Base-by-base conservation (phyloP, 192 early-diverging fungal genomes). In the Umbelopsis vinacea region DNA sequence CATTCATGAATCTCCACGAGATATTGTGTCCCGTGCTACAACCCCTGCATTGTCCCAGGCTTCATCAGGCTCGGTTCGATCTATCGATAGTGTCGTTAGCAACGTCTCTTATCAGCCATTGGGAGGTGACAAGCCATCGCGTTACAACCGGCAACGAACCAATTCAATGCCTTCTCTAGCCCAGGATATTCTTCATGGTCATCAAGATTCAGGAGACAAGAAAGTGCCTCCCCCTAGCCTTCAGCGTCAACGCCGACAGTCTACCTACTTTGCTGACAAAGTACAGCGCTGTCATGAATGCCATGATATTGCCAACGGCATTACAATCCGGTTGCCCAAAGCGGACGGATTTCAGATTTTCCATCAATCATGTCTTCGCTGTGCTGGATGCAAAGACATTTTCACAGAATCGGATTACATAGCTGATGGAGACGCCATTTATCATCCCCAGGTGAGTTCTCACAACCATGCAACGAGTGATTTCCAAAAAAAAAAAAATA, bases 371-470 rank as follows among this genome's bases (percentile, higher is more conserved):
- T 85, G 84, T 63, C 76, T 85, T 33, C 71, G 78, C 1, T 85
- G 84, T 52, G 54, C 77, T 46, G 79, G 74, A 23, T 85, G 84
- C 66, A 70, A 80, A 17, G 74, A 72, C 14, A 74, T 76, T 22
- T 85, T 85, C 69, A 82, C 81, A n/a, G 78, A 82, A 33, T 74
- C 79, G 0, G 76, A 82, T 66, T 82, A 79, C 45, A 75, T 81
- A 26, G 67, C 80, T n/a, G 79, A 81, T 22, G 46, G 66, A 55
- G 81, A 76, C 2, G 73, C 73, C 12, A 75, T 76, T 10, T 84
- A 84, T 46, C 83, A 84, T 74, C 74, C 83, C 23, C 37, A 67
- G 35, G 82, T 83, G 75, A 68, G 72, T 73, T 29, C 14, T 29
- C 5, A 35, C 22, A 63, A 63, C 19, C 33, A n/a, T 10, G 11